Percentiles rank a stretch among this genome's conserved stretches.
phyloP scores from a whole-genome alignment of 75 land plant species.

The Sequoiadendron giganteum region DNA sequence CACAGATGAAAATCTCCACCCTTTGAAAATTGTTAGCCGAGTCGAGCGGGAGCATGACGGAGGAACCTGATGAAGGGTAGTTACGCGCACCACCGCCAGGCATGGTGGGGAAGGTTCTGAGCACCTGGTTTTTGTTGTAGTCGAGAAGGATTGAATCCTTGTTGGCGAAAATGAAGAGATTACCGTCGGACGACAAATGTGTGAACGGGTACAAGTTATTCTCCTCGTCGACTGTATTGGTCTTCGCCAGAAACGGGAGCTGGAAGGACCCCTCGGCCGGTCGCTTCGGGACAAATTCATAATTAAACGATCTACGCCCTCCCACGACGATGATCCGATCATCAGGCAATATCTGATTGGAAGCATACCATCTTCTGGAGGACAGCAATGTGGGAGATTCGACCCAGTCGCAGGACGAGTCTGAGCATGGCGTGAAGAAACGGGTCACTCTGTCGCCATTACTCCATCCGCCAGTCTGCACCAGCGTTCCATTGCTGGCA shows the following conservation, averaged over 20 bases:
- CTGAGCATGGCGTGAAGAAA: conserved; percentile 33
- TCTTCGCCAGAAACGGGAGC: conserved; percentile 30
- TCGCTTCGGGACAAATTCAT: conserved; percentile 37
- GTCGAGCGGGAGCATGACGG: conserved; percentile 28
- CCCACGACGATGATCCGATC: conserved; percentile 49
- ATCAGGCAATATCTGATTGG: conserved; percentile 49
- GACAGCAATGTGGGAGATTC: conserved; percentile 30
- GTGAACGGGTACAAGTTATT: conserved; percentile 39
- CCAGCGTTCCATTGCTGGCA: conserved; percentile 25
- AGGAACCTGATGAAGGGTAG: conserved; percentile 37
- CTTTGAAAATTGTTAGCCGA: background rate
- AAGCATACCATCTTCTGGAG: conserved; percentile 36
- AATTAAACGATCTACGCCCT: conserved; percentile 38
- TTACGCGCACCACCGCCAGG: conserved; percentile 36
- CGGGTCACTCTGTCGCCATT: conserved; percentile 44
- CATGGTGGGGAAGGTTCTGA: conserved; percentile 27
- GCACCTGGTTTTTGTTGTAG: conserved; percentile 27
- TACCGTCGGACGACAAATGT: conserved; percentile 32
- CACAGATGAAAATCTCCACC: conserved; percentile 66
- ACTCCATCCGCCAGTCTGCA: conserved; percentile 40
- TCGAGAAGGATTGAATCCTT: conserved; percentile 41
- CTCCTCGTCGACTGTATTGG: conserved; percentile 4
- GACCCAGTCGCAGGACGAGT: conserved; percentile 32
- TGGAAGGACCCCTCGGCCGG: background rate
- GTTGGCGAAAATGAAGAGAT: conserved; percentile 53